Evolutionary conservation across 352 stramenopile species (phyloP).

Genomic region (Thraustochytrium sp.): DNA sequence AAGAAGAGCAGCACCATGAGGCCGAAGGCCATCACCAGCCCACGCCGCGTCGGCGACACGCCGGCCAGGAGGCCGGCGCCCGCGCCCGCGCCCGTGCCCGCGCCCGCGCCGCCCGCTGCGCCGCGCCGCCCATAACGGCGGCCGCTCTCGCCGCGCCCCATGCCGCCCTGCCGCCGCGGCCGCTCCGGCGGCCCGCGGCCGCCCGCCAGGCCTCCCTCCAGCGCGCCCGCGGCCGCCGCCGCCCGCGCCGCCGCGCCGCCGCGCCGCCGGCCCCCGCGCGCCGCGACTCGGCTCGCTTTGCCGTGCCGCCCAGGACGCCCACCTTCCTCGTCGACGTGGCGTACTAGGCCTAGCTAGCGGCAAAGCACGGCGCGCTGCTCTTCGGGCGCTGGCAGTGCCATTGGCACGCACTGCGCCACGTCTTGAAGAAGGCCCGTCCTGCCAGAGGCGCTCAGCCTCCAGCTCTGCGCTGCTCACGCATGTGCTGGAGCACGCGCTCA

Average conservation of each 20-base stretch:
- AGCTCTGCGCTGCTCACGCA: too few relatives aligned
- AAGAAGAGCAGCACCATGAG: neutral
- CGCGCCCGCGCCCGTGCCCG: neutral
- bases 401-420: too few relatives aligned
- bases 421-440: too few relatives aligned
- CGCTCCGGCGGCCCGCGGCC: too few relatives aligned
- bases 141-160: too few relatives aligned
- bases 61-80: neutral
- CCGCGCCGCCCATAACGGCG: neutral
- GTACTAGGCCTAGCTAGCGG: constrained; percentile 56
- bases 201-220: too few relatives aligned
- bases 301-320: constrained; percentile 57
- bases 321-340: constrained; percentile 60
- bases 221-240: constrained; percentile 59
- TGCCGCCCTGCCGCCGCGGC: too few relatives aligned
- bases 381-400: neutral
- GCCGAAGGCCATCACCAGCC: neutral
- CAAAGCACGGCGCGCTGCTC: neutral
- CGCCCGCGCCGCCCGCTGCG: neutral
- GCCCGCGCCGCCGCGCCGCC: constrained; percentile 58
- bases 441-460: too few relatives aligned
- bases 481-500: too few relatives aligned
- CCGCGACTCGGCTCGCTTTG: constrained; percentile 56
- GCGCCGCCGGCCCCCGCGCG: constrained; percentile 57
- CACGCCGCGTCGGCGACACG: too few relatives aligned